Percentiles rank a stretch among this genome's conserved stretches.
phyloP scores from a whole-genome alignment of 2,329 filamentous ascomycete genomes.

The Neopestalotiopsis sp. region DNA sequence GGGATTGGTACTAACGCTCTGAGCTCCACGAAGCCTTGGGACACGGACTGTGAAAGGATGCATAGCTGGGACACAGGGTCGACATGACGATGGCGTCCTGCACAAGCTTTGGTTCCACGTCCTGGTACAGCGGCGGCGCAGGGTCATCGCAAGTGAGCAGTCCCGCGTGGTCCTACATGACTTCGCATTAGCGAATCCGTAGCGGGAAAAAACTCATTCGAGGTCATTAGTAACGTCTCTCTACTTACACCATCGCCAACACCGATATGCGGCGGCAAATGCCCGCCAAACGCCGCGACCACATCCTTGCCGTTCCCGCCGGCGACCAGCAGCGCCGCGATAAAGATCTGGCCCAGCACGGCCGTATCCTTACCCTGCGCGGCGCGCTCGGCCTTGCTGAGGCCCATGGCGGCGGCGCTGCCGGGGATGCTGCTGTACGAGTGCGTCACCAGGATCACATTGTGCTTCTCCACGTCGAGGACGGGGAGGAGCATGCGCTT shows the following conservation, averaged over 20 bases:
- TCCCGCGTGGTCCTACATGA: neutral
- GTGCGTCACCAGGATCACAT: slow-evolving; percentile 30
- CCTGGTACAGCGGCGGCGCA: neutral
- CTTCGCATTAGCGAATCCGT: neutral
- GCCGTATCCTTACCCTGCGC: slow-evolving; percentile 25
- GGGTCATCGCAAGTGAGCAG: slow-evolving; percentile 1
- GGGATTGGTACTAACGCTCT: neutral
- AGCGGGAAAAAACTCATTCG: too few relatives aligned
- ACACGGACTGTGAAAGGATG: neutral
- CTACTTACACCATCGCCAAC: neutral
- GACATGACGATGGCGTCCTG: neutral
- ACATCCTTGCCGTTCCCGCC: neutral
- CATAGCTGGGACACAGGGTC: neutral
- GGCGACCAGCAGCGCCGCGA: slow-evolving; percentile 14
- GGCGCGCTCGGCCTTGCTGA: slow-evolving; percentile 26
- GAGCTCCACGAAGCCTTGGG: neutral
- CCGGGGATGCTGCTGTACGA: slow-evolving; percentile 32
- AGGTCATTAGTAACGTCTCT: neutral
- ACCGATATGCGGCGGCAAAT: neutral
- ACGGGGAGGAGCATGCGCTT: slow-evolving; percentile 17
- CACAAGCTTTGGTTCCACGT: neutral
- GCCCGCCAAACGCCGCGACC: neutral
- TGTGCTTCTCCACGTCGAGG: slow-evolving; percentile 24
- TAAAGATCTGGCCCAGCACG: slow-evolving; percentile 30
- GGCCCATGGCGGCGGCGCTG: slow-evolving; percentile 27